These are phyloP conservation scores for Lichtheimia corymbifera DNA, from an alignment of 371 early-diverging fungal genomes.

Conservation along the genomic window DNA sequence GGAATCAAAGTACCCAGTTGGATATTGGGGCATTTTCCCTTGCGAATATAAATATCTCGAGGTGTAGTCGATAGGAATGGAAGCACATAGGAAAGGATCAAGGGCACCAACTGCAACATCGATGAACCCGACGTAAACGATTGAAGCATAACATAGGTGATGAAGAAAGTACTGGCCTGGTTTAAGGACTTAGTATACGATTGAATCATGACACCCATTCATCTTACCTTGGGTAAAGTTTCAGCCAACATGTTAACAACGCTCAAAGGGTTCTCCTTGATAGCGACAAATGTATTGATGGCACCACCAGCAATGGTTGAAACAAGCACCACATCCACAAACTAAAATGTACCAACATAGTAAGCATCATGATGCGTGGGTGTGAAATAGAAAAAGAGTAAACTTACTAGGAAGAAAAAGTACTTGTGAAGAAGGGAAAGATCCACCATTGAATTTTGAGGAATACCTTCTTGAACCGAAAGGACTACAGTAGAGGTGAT, in stretches of 20 bases:
- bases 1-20: constrained; percentile 58
- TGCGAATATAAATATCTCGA: constrained; percentile 62
- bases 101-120: constrained; percentile 66
- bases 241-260: constrained; percentile 55
- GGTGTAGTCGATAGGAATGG: constrained; percentile 76
- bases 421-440: constrained; percentile 64
- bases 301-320: constrained; percentile 73
- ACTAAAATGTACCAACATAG: constrained; percentile 27
- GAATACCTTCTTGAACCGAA: constrained; percentile 71
- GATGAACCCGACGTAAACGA: constrained; percentile 66
- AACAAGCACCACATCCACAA: constrained; percentile 82
- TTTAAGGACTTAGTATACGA: too few relatives aligned
- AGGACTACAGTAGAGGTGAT: constrained; percentile 26
- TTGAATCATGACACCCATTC: too few relatives aligned
- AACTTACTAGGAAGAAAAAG: constrained; percentile 71
- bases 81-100: constrained; percentile 64
- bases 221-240: constrained; percentile 59
- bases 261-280: constrained; percentile 47
- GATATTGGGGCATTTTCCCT: constrained; percentile 41
- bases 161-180: constrained; percentile 68
- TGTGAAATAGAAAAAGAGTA: not conserved
- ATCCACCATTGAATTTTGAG: constrained; percentile 63
- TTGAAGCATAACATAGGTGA: constrained; percentile 80
- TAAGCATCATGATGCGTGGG: not conserved
- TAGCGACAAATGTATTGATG: constrained; percentile 39